Conservation (phyloP, 306 rosid species). For the Spatholobus suberectus region DNA sequence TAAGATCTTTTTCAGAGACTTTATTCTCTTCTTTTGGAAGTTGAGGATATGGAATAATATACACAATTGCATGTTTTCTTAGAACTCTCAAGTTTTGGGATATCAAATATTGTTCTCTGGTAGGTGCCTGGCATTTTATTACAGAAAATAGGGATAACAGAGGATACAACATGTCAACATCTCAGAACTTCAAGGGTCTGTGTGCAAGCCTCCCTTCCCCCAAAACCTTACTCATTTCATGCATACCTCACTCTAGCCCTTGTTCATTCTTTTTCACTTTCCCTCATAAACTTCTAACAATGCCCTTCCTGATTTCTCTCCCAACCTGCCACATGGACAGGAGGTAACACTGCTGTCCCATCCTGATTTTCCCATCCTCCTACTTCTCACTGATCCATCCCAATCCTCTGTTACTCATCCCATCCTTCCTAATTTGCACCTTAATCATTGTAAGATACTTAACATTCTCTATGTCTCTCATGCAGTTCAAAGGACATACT, state of each 20-base stretch:
- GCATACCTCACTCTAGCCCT: not conserved
- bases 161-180: not conserved
- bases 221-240: slow-evolving; percentile 1
- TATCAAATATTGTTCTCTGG: slow-evolving; percentile 20
- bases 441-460: slow-evolving; percentile 13
- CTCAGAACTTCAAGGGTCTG: slow-evolving; percentile 17
- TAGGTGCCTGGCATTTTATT: slow-evolving; percentile 20
- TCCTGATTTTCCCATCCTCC: not conserved
- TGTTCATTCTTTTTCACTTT: not conserved
- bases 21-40: slow-evolving; percentile 25
- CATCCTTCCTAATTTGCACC: slow-evolving; percentile 5
- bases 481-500: slow-evolving; percentile 95
- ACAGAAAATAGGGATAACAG: slow-evolving; percentile 1
- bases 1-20: slow-evolving; percentile 48
- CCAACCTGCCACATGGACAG: not conserved
- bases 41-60: slow-evolving; percentile 16
- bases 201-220: not conserved
- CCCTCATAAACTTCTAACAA: not conserved
- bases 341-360: slow-evolving; percentile 9
- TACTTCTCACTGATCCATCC: not conserved
- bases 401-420: slow-evolving; percentile 17
- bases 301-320: not conserved
- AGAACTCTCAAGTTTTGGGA: not conserved
- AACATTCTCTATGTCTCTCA: slow-evolving; percentile 32
- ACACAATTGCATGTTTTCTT: slow-evolving; percentile 19